A percentile compares a stretch with the other conserved stretches of the same genome.
Evolutionary conservation across 768 basidiomycete genomes (phyloP).

Genomic region (Lactarius tabidus): DNA sequence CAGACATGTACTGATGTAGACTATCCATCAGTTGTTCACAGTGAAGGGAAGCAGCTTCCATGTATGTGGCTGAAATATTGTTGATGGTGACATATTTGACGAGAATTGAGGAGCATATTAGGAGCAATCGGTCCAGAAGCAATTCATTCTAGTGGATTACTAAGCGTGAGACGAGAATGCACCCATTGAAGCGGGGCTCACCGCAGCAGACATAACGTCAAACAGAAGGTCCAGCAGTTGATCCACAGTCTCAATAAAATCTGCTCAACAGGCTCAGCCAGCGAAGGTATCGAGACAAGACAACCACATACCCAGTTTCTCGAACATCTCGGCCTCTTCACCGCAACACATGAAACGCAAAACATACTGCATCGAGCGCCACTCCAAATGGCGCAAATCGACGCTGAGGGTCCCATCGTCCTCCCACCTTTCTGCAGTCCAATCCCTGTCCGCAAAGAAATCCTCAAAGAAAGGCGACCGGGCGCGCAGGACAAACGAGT

Average conservation of each 20-base stretch:
- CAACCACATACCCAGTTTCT: constrained; percentile 52
- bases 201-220: constrained; percentile 79
- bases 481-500: constrained; percentile 76
- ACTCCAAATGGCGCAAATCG: constrained; percentile 65
- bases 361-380: constrained; percentile 73
- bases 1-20: constrained; percentile 73
- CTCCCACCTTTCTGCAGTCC: constrained; percentile 64
- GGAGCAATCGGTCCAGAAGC: constrained; percentile 77
- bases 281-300: neutral
- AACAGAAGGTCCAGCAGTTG: constrained; percentile 84
- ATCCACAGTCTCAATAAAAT: constrained; percentile 61
- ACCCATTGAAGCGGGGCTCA: constrained; percentile 35
- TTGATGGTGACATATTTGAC: constrained; percentile 60
- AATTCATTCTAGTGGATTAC: constrained; percentile 65
- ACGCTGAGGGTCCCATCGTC: constrained; percentile 53
- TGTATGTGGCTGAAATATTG: constrained; percentile 77
- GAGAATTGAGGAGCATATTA: constrained; percentile 77
- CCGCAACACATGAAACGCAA: constrained; percentile 77
- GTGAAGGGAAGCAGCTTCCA: constrained; percentile 78
- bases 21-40: constrained; percentile 62
- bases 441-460: constrained; percentile 79
- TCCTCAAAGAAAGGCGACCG: constrained; percentile 79
- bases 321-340: constrained; percentile 61
- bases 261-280: constrained; percentile 34
- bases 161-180: neutral